Percentiles rank a stretch among this genome's conserved stretches.
phyloP scores from a whole-genome alignment of 257 asterid species.

The Anisodus acutangulus region DNA sequence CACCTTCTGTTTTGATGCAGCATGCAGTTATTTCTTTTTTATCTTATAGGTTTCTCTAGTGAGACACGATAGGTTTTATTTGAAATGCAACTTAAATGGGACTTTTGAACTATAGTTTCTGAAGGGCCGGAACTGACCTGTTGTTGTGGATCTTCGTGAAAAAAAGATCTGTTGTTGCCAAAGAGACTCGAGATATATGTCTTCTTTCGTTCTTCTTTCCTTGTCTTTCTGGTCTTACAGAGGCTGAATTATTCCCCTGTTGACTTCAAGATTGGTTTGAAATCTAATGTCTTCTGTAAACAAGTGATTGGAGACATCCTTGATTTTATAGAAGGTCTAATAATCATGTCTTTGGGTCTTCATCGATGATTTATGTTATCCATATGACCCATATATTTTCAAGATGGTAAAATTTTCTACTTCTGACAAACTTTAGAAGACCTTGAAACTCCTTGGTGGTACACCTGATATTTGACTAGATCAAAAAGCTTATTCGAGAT shows the following conservation, averaged over 20 bases:
- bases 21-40: neutral
- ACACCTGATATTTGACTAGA: constrained; percentile 3
- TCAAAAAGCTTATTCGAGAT: constrained; percentile 24
- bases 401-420: constrained; percentile 2
- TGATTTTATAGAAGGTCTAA: constrained; percentile 16
- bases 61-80: neutral
- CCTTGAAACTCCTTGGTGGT: constrained; percentile 17
- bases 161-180: neutral
- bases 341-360: neutral
- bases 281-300: neutral
- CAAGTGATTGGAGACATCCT: constrained; percentile 3
- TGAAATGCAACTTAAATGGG: constrained; percentile 12
- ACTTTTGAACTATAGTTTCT: constrained; percentile 7
- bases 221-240: constrained; percentile 1
- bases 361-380: neutral
- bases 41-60: constrained; percentile 11
- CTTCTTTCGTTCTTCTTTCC: neutral
- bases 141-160: neutral
- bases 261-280: neutral
- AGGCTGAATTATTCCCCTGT: constrained; percentile 6
- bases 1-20: constrained; percentile 17
- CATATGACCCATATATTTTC: constrained; percentile 16
- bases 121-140: neutral
- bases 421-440: neutral
- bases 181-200: neutral